Conservation (phyloP, 768 basidiomycete genomes). For the Termitomyces sp. region DNA sequence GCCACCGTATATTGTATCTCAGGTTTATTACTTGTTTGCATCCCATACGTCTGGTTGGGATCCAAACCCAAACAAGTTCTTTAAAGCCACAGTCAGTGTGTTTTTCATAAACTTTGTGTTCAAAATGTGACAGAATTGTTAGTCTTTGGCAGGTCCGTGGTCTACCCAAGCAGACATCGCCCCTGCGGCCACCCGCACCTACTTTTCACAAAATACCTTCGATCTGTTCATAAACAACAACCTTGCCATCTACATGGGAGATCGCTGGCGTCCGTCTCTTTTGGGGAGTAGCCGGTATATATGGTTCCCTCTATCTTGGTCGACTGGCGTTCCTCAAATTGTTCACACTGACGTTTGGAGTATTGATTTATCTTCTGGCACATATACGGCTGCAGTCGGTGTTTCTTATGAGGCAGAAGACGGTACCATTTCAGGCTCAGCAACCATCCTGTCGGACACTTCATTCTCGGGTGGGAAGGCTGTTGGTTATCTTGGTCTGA, state of each 20-base stretch:
- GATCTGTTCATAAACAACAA: constrained; percentile 45
- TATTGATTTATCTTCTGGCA: constrained; percentile 43
- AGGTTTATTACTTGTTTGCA: constrained; percentile 55
- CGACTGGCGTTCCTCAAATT: constrained; percentile 47
- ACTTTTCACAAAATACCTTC: constrained; percentile 57
- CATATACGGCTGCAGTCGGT: constrained; percentile 44
- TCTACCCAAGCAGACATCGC: constrained; percentile 54
- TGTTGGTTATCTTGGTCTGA: constrained; percentile 51
- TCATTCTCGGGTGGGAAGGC: constrained; percentile 50
- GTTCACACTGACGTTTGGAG: constrained; percentile 55
- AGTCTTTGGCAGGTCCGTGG: constrained; percentile 54
- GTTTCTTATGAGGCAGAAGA: constrained; percentile 53
- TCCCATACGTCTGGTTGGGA: constrained; percentile 57
- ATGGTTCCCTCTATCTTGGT: constrained; percentile 57
- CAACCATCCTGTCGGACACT: constrained; percentile 35
- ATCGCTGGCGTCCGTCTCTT: constrained; percentile 51
- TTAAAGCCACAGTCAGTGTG: constrained; percentile 41
- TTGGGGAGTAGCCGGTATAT: constrained; percentile 57
- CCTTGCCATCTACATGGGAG: constrained; percentile 56
- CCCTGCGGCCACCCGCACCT: constrained; percentile 44
- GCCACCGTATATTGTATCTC: neutral
- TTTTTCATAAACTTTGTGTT: neutral
- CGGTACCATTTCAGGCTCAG: constrained; percentile 43
- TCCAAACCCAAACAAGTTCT: constrained; percentile 59
- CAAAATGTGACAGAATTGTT: neutral